These are phyloP conservation scores for Suhomyces atakaporum DNA, from an alignment of 1,139 yeast genomes.

Conservation along the genomic window DNA sequence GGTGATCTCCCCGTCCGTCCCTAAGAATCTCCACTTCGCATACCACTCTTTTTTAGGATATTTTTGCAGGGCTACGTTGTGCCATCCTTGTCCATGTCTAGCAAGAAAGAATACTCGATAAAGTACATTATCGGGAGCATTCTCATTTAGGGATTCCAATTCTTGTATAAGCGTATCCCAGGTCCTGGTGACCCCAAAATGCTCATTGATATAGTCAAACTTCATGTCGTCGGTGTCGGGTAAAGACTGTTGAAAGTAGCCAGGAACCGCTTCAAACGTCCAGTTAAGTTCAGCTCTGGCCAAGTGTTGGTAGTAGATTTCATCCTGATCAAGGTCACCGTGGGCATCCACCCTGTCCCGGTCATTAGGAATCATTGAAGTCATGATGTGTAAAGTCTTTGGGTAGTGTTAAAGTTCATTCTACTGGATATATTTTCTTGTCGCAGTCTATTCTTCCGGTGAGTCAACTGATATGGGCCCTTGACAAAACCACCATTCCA, in stretches of 20 bases:
- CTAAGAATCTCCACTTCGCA: constrained; percentile 55
- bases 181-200: constrained; percentile 49
- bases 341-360: constrained; percentile 41
- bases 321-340: constrained; percentile 36
- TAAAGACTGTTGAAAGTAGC: constrained; percentile 55
- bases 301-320: constrained; percentile 21
- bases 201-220: constrained; percentile 47
- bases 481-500: no score
- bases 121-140: constrained; percentile 32
- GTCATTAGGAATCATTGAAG: constrained; percentile 32
- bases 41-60: constrained; percentile 64
- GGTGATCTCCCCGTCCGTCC: constrained; percentile 54
- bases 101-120: constrained; percentile 65
- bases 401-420: neutral
- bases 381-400: constrained; percentile 18
- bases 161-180: constrained; percentile 47
- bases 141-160: constrained; percentile 38
- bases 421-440: no score
- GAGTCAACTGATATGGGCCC: no score
- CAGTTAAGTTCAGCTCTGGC: constrained; percentile 23
- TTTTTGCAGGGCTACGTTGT: constrained; percentile 59
- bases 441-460: no score
- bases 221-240: constrained; percentile 45
- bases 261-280: constrained; percentile 47
- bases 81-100: constrained; percentile 80